Evolutionary conservation across 2,329 filamentous ascomycete genomes (phyloP).

Genomic region (Epichloe typhina): DNA sequence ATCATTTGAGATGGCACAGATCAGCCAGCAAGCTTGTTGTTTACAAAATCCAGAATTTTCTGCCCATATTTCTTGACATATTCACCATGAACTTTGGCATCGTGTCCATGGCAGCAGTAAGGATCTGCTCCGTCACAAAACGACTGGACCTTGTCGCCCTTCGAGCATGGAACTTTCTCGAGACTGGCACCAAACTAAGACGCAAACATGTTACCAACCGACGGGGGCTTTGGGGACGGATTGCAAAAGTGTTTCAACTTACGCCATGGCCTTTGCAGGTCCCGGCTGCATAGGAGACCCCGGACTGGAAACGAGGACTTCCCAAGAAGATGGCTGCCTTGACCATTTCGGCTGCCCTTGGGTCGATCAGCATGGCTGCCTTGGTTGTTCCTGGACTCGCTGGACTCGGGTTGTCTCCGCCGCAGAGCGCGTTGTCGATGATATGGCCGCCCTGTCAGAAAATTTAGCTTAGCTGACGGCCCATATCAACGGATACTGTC

Average conservation of each 20-base stretch:
- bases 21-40: background rate
- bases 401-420: slow-evolving; percentile 33
- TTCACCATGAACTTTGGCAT: background rate
- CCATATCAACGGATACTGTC: no score
- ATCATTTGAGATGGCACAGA: no score
- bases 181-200: slow-evolving; percentile 46
- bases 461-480: background rate
- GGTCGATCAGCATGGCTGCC: slow-evolving; percentile 28
- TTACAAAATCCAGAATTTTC: background rate
- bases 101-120: slow-evolving; percentile 48
- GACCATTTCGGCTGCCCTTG: slow-evolving; percentile 37
- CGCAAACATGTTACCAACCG: background rate
- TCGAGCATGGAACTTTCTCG: slow-evolving; percentile 42
- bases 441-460: slow-evolving; percentile 44
- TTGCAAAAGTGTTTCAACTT: background rate
- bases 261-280: background rate
- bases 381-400: slow-evolving; percentile 20
- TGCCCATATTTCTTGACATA: background rate
- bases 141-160: slow-evolving; percentile 40
- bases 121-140: slow-evolving; percentile 53
- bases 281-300: slow-evolving; percentile 43
- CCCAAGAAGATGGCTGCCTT: slow-evolving; percentile 55
- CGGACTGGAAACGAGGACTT: slow-evolving; percentile 42
- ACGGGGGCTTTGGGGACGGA: no score
- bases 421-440: slow-evolving; percentile 49